phyloP scores from a whole-genome alignment of 1,284 basidiomycete genomes.

The Cryptococcus sp. region DNA sequence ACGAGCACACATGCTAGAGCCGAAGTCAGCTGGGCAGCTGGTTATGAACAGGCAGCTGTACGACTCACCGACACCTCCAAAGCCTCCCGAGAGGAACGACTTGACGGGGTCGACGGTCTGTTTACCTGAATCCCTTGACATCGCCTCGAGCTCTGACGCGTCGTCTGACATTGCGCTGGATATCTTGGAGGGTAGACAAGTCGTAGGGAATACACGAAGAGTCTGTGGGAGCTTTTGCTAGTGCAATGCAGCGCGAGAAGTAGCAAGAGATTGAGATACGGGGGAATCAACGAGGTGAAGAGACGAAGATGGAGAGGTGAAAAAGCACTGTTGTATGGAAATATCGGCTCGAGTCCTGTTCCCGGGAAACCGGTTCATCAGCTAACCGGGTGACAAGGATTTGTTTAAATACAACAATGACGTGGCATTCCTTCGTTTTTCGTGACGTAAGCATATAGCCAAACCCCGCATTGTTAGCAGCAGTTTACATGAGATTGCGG shows the following conservation, averaged over 20 bases:
- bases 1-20: slow-evolving; percentile 41
- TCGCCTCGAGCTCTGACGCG: slow-evolving; percentile 34
- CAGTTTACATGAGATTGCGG: too few relatives aligned
- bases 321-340: neutral
- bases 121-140: slow-evolving; percentile 23
- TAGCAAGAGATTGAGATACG: too few relatives aligned
- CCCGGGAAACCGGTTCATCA: too few relatives aligned
- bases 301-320: neutral
- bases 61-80: slow-evolving; percentile 67
- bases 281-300: too few relatives aligned
- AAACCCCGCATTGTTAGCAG: too few relatives aligned
- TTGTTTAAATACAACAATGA: too few relatives aligned
- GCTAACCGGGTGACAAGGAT: too few relatives aligned
- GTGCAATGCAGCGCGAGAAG: too few relatives aligned
- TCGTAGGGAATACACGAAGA: neutral
- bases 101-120: slow-evolving; percentile 59
- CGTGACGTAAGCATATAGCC: too few relatives aligned
- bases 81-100: slow-evolving; percentile 86
- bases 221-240: neutral
- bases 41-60: neutral
- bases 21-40: neutral
- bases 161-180: slow-evolving; percentile 39
- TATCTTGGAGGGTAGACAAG: neutral
- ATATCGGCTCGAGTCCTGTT: too few relatives aligned
- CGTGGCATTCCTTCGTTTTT: too few relatives aligned